Evolutionary conservation across 352 stramenopile species (phyloP), one percentile per base, ranked within the genome.

Genomic region (Thraustochytrium striatum): DNA sequence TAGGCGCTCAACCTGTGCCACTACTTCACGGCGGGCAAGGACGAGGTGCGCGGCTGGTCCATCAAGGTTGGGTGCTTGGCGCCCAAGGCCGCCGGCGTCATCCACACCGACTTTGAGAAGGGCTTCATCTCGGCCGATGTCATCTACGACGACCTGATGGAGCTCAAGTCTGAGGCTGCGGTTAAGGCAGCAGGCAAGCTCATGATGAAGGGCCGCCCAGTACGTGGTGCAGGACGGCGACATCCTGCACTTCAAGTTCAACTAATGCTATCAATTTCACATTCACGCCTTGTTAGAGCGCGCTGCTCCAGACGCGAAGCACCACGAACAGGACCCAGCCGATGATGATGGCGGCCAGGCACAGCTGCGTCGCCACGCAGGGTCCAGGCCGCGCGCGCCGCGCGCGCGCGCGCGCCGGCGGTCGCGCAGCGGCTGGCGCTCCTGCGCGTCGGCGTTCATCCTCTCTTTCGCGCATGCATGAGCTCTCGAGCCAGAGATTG

Each of bases 81-180:
- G 32, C 81, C 81, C 9, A 94, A 99, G 85, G 96, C 96, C 62
- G 97, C 97, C 50, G 96, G 95, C 84, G 93, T 98, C 9, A 99
- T 99, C 88, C 97, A 99, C 88, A 94, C 92, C 47, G 97, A 99
- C 86, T 99, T 99, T 82, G 97, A 99, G 88, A 93, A 97, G 85
- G 96, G 96, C 70, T 99, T 99, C 85, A 99, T 99, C 84, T 95
- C 92, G 85, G 94, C 94, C 35, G 87, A 91, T 69, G 86, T 89
- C n/a, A 81, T 86, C 47, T 97, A 92, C 85, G 87, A 94, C 55
- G 92, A 96, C 83, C 94, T 96, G 75, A 93, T 94, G 82, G 86
- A 87, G 43, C 85, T 91, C n/a, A 86, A 88, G 82, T 79, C 55
- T 35, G 85, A 86, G 75, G 85, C 79, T 75, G 86, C 39, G 87